Percentiles rank a stretch among this genome's conserved stretches.
These are phyloP conservation scores for Fomitopsis palustris DNA, from an alignment of 1,284 basidiomycete genomes.

Conservation along the genomic window DNA sequence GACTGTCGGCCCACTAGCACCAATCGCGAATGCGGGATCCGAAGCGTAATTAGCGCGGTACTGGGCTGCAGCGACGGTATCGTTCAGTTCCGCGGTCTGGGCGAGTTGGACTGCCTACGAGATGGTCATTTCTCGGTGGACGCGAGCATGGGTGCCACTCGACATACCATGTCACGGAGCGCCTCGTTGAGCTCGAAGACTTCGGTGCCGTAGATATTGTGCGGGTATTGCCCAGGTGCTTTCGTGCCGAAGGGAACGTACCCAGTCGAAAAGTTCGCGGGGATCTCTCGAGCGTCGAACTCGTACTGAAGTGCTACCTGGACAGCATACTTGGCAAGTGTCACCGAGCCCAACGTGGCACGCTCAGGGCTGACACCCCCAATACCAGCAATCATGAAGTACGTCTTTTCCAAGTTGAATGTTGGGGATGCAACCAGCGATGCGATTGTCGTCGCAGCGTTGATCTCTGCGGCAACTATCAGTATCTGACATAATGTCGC, in stretches of 20 bases:
- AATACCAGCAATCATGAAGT: slow-evolving; percentile 46
- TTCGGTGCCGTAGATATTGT: slow-evolving; percentile 44
- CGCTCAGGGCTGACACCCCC: slow-evolving; percentile 41
- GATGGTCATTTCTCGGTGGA: background rate
- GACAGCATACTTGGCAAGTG: slow-evolving; percentile 42
- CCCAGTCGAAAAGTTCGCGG: slow-evolving; percentile 39
- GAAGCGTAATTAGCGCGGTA: slow-evolving; percentile 34
- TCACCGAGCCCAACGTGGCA: slow-evolving; percentile 40
- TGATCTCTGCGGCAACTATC: slow-evolving; percentile 35
- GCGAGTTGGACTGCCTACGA: slow-evolving; percentile 28
- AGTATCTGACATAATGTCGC: background rate
- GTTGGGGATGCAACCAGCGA: slow-evolving; percentile 32
- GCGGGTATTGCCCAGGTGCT: slow-evolving; percentile 30
- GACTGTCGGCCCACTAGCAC: slow-evolving; percentile 31
- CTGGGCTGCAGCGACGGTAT: slow-evolving; percentile 29
- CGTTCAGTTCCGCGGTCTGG: slow-evolving; percentile 33
- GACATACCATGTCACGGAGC: slow-evolving; percentile 29
- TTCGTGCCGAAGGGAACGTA: slow-evolving; percentile 37
- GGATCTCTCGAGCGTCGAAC: slow-evolving; percentile 43
- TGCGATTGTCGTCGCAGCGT: slow-evolving; percentile 40
- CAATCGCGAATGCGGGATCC: slow-evolving; percentile 19
- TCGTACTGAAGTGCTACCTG: slow-evolving; percentile 45
- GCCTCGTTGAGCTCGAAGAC: slow-evolving; percentile 47
- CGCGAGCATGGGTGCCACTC: background rate
- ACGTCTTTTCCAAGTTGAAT: slow-evolving; percentile 42